Base-by-base conservation (phyloP, 2,329 filamentous ascomycete species). In the Blastomyces gilchristii region DNA sequence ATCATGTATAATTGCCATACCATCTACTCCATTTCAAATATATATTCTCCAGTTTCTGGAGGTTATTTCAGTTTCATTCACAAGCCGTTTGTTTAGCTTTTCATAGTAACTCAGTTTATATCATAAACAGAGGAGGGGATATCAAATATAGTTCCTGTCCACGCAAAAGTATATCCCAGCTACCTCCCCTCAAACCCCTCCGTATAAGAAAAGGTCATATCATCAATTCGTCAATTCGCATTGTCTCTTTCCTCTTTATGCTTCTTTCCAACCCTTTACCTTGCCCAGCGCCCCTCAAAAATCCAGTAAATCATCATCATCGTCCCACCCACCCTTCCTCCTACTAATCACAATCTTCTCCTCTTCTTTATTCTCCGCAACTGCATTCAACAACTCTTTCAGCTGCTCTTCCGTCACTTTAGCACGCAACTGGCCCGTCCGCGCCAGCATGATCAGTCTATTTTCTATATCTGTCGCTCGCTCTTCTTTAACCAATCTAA, bases 391-490 rank as follows among this genome's bases (percentile, higher is more conserved):
- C 63, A 99, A 82, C 68, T 96, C 91, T 81, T 97, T 97, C 71
- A 99, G 82, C 80, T 97, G 92, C 58, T 87, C 86, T 77, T 99
- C 94, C 0, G 89, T 93, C 57, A 99, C 91, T 75, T 96, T 95
- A 66, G 85, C 80, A 62, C 90, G 82, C 70, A 99, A 81, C 80
- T 97, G 94, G 31, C 93, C 92, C 31, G 87, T 85, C 71, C 91
- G 86, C 64, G 94, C 93, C 63, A 99, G 84, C 86, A 88, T 91
- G 76, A 99, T 92, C 63, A 99, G 84, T 60, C 93, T 80, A 81
- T 95, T 92, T 80, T 99, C 94, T 63, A 99, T 85, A 71, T 97
- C 91, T 65, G 83, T 84, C 45, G 94, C 94, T 71, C 94, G 90
- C 69, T 88, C 87, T 74, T 92, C 91, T 79, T 97, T 97, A 73